Conservation (phyloP, 139 green algal genomes). For the Chlorella sp. region DNA sequence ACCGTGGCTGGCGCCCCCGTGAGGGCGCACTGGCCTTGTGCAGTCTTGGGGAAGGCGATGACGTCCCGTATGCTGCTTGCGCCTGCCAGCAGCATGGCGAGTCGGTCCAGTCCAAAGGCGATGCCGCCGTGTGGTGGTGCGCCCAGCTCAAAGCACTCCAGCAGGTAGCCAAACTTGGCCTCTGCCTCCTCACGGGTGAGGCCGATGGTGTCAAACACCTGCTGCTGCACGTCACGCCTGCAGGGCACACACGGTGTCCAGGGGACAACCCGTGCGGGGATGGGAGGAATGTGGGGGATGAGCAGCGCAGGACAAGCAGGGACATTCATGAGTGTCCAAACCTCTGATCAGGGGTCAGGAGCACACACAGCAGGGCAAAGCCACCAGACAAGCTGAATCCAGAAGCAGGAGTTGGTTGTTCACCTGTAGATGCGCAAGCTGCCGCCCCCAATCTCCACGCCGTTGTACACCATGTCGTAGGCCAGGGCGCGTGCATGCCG, state of each 20-base stretch:
- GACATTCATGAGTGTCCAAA: too few species aligned
- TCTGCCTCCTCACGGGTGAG: conserved; percentile 69
- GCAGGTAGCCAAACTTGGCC: conserved; percentile 80
- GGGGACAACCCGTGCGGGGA: too few species aligned
- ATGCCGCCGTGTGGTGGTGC: conserved; percentile 93
- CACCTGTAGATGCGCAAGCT: conserved; percentile 85
- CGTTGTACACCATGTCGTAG: conserved; percentile 99
- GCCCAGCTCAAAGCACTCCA: conserved; percentile 76
- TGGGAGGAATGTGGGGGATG: too few species aligned
- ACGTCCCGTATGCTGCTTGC: conserved; percentile 91
- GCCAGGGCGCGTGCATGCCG: conserved; percentile 35
- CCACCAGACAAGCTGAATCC: neutral
- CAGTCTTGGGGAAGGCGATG: conserved; percentile 99
- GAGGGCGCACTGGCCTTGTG: conserved; percentile 64
- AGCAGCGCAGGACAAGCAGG: too few species aligned
- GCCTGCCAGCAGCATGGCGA: conserved; percentile 88
- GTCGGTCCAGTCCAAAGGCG: conserved; percentile 88
- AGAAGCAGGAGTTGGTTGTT: too few species aligned
- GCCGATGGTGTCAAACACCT: conserved; percentile 87
- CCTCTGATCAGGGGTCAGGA: neutral
- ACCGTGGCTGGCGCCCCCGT: conserved; percentile 59
- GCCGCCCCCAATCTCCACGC: conserved; percentile 91
- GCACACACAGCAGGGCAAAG: neutral
- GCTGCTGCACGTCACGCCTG: conserved; percentile 82
- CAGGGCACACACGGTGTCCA: too few species aligned